These are phyloP conservation scores for Coemansia sp. DNA, from an alignment of 192 early-diverging fungal species.

Conservation along the genomic window DNA sequence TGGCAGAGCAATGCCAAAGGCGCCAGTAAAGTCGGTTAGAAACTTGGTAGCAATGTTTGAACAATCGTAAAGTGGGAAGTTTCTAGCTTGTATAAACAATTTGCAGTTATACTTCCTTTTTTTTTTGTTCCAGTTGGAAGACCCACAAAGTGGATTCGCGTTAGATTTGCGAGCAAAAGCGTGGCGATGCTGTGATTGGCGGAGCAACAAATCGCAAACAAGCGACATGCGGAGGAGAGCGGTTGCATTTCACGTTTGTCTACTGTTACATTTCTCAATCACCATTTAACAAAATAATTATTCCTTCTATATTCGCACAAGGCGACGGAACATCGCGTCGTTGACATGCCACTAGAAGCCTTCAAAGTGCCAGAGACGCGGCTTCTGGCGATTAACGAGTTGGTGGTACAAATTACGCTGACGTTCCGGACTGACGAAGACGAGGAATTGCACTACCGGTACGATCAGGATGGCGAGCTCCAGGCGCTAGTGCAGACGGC, in stretches of 20 bases:
- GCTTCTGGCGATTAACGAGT: conserved; percentile 40
- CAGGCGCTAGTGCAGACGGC: conserved; percentile 43
- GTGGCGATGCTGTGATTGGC: conserved; percentile 2
- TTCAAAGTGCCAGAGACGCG: conserved; percentile 51
- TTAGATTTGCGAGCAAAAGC: background rate
- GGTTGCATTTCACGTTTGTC: background rate
- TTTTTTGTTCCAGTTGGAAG: no score
- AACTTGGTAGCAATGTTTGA: conserved; percentile 52
- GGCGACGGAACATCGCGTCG: background rate
- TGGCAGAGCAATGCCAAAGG: background rate
- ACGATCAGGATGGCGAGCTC: conserved; percentile 26
- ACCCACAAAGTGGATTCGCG: background rate
- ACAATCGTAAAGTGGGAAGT: conserved; percentile 1
- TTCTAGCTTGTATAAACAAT: background rate
- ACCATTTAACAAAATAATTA: background rate
- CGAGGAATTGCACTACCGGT: conserved; percentile 44
- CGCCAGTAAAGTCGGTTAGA: conserved; percentile 35
- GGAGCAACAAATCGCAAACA: background rate
- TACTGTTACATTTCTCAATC: background rate
- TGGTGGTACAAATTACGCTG: conserved; percentile 47
- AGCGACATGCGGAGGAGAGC: background rate
- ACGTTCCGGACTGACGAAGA: conserved; percentile 47
- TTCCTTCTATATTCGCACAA: background rate
- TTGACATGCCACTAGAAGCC: conserved; percentile 19
- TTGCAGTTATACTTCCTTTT: no score